Conservation (phyloP, 2,329 filamentous ascomycete species). For the Aspergillus hiratsukae region DNA sequence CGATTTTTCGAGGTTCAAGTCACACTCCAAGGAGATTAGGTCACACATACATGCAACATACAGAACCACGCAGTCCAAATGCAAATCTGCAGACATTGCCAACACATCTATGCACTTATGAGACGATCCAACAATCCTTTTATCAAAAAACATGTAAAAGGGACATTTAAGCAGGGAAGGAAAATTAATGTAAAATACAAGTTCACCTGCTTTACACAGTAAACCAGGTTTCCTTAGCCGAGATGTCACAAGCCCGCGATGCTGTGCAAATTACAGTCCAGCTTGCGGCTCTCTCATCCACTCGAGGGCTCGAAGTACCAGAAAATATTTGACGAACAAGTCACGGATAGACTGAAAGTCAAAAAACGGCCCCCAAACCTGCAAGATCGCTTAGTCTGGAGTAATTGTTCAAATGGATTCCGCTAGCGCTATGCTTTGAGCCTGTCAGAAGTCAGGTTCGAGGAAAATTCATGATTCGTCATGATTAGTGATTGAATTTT, state of each 20-base stretch:
- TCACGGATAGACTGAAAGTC: neutral
- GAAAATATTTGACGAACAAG: neutral
- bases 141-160: too few relatives aligned
- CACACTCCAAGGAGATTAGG: neutral
- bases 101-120: slow-evolving; percentile 22
- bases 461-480: neutral
- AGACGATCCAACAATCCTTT: slow-evolving; percentile 1
- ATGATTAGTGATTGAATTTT: neutral
- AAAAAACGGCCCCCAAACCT: neutral
- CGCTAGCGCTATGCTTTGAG: neutral
- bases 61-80: slow-evolving; percentile 12
- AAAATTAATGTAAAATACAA: neutral
- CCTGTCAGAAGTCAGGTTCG: neutral
- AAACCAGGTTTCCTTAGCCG: neutral
- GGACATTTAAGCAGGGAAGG: neutral
- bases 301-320: too few relatives aligned
- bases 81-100: slow-evolving; percentile 22
- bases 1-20: neutral
- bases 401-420: neutral
- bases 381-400: neutral
- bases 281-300: neutral
- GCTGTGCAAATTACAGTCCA: neutral
- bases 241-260: neutral
- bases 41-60: slow-evolving; percentile 1
- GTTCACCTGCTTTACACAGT: too few relatives aligned